Percentiles rank a stretch among this genome's conserved stretches.
These are phyloP conservation scores for Euclidium syriacum DNA, from an alignment of 345 rosid genomes.

Conservation along the genomic window DNA sequence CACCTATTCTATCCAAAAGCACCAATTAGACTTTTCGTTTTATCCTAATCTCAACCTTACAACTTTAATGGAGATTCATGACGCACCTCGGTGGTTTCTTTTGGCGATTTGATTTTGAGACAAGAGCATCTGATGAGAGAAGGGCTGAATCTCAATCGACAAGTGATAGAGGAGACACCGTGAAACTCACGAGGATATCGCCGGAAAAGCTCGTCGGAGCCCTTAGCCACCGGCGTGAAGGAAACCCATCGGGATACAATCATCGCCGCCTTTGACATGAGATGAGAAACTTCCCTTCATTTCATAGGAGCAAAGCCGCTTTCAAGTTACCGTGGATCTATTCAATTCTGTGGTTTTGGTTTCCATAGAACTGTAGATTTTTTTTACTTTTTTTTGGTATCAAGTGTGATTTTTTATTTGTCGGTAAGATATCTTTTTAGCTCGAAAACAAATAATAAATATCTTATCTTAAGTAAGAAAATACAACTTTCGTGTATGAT, in stretches of 20 bases:
- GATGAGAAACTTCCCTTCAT: not conserved
- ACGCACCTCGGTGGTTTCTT: slow-evolving; percentile 1
- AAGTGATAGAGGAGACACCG: slow-evolving; percentile 1
- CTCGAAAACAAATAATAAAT: not conserved
- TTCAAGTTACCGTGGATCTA: not conserved
- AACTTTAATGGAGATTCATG: too few relatives aligned
- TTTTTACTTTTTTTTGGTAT: not conserved
- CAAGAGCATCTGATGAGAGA: slow-evolving; percentile 14
- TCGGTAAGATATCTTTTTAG: not conserved
- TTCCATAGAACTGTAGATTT: not conserved
- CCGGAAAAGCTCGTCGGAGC: not conserved
- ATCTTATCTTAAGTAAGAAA: not conserved
- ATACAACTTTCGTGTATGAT: not conserved
- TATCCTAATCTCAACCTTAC: too few relatives aligned
- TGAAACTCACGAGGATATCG: not conserved
- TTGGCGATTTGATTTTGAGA: slow-evolving; percentile 1
- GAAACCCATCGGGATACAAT: slow-evolving; percentile 17
- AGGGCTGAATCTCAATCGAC: not conserved
- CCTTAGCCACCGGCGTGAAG: slow-evolving; percentile 8
- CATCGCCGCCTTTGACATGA: slow-evolving; percentile 4
- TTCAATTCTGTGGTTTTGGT: slow-evolving; percentile 14
- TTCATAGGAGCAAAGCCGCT: not conserved
- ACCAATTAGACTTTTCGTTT: too few relatives aligned
- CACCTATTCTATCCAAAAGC: slow-evolving; percentile 1
- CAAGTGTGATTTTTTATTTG: not conserved